A percentile compares a stretch with the other conserved stretches of the same genome.
These are phyloP conservation scores for Sideroxylon spinosum DNA, from an alignment of 179 eudicot genomes.

Conservation along the genomic window DNA sequence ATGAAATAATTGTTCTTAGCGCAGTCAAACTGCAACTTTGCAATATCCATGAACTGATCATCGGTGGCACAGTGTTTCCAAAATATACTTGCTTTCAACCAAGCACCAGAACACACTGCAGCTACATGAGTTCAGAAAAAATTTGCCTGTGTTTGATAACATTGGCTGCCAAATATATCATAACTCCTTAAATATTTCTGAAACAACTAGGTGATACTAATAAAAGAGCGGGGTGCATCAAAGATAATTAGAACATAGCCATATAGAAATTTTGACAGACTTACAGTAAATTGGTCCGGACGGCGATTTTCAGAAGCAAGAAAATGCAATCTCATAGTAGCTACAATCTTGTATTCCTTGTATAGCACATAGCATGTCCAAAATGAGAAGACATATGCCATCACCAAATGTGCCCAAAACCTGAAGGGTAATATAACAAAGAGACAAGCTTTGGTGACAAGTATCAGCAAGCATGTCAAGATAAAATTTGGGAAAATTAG, in stretches of 20 bases:
- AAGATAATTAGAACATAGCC: background rate
- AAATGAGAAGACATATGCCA: constrained; percentile 73
- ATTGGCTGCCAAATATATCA: no score
- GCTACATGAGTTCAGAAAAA: no score
- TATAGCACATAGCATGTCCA: constrained; percentile 76
- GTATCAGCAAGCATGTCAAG: background rate
- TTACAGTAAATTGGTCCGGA: constrained; percentile 95
- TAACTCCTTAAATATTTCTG: no score
- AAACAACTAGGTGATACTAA: background rate
- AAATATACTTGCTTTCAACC: no score
- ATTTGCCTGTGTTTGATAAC: no score
- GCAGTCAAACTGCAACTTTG: no score
- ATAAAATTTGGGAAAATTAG: background rate
- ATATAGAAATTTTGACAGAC: constrained; percentile 19
- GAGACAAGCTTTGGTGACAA: background rate
- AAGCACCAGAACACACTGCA: no score
- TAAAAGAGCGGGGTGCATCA: background rate
- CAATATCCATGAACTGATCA: no score
- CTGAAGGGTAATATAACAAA: constrained; percentile 31
- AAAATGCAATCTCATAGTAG: constrained; percentile 64
- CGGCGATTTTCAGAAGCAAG: constrained; percentile 61
- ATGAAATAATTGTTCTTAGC: no score
- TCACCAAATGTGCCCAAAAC: constrained; percentile 68
- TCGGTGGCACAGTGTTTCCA: no score
- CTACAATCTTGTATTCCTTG: constrained; percentile 66